Evolutionary conservation across 2,329 filamentous ascomycete genomes (phyloP).

Genomic region (Fusarium sp.): DNA sequence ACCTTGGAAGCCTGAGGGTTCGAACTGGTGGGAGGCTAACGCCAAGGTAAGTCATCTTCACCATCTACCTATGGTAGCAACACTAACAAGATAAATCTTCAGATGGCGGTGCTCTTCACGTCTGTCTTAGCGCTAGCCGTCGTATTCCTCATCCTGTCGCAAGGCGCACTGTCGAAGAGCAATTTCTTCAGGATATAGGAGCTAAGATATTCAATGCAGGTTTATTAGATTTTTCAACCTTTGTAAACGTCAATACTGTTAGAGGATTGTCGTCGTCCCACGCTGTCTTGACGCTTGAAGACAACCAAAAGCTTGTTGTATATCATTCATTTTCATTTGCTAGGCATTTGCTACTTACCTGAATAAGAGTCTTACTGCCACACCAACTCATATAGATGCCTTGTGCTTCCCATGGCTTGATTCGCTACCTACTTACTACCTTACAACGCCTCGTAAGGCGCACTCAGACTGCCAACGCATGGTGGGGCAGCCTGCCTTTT

Average conservation of each 20-base stretch:
- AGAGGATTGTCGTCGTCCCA: no score
- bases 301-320: no score
- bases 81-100: neutral
- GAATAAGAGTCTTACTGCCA: no score
- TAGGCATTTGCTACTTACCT: no score
- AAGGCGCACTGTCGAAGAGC: neutral
- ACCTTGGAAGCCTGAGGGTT: neutral
- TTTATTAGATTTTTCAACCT: no score
- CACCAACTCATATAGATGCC: no score
- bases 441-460: neutral
- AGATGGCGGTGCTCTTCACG: constrained; percentile 19
- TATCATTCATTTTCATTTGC: no score
- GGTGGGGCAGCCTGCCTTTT: no score
- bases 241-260: no score
- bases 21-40: constrained; percentile 13
- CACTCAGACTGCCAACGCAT: neutral
- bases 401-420: no score
- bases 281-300: no score
- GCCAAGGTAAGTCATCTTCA: neutral
- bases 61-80: neutral
- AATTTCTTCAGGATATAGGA: neutral
- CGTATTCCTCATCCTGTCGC: constrained; percentile 1
- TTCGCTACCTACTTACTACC: no score
- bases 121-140: neutral
- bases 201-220: neutral